Percentiles rank a stretch among this genome's conserved stretches.
Conservation (phyloP, 805 yeast species). For the Lipomyces starkeyi region DNA sequence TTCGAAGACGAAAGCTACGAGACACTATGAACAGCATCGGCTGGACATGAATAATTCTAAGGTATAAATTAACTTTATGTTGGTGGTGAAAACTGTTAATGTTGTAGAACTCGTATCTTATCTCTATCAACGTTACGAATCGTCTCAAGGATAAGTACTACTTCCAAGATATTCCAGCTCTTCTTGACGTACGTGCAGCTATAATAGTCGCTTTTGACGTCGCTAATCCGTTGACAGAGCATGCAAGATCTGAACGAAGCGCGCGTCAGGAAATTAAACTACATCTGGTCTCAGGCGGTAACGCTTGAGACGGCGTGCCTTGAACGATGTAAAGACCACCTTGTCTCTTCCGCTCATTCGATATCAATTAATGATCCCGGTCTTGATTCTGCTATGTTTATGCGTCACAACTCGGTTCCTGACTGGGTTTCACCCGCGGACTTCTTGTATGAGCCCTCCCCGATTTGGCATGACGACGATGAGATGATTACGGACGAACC, state of each 20-base stretch:
- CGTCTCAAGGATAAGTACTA: conserved; percentile 89
- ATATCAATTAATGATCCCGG: conserved; percentile 72
- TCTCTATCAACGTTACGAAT: conserved; percentile 83
- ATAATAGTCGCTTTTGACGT: conserved; percentile 39
- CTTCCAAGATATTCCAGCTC: conserved; percentile 91
- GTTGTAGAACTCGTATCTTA: conserved; percentile 68
- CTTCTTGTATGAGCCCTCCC: conserved; percentile 82
- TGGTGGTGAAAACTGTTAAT: not conserved
- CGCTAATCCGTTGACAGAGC: conserved; percentile 19
- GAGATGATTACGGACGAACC: conserved; percentile 59
- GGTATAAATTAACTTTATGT: conserved; percentile 1
- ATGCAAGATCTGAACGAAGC: conserved; percentile 83
- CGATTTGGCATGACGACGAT: conserved; percentile 98
- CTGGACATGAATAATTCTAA: conserved; percentile 85
- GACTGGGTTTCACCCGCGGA: conserved; percentile 88
- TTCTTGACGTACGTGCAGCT: conserved; percentile 61
- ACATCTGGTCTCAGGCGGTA: conserved; percentile 66
- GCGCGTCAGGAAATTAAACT: conserved; percentile 73
- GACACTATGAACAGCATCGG: conserved; percentile 32
- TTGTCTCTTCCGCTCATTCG: conserved; percentile 60
- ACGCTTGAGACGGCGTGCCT: conserved; percentile 63
- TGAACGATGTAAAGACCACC: conserved; percentile 51
- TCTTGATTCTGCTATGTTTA: conserved; percentile 86
- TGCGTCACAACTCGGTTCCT: conserved; percentile 74
- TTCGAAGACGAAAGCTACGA: conserved; percentile 30